These are phyloP conservation scores for Eimeria sp. DNA, from an alignment of 169 alveolate species.

Conservation along the genomic window DNA sequence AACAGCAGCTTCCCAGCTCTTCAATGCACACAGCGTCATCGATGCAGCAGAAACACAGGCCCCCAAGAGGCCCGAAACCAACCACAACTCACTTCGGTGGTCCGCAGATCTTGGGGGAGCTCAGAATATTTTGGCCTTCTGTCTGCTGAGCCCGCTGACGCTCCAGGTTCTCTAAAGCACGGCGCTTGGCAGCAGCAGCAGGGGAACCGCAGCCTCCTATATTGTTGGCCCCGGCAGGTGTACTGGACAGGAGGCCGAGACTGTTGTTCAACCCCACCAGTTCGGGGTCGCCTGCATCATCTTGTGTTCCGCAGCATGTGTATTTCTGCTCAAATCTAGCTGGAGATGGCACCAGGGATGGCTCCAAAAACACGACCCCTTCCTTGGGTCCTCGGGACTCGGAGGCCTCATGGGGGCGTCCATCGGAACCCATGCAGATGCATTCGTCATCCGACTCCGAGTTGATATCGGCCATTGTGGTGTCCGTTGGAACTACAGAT, in stretches of 20 bases:
- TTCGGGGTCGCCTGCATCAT: background rate
- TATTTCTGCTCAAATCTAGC: background rate
- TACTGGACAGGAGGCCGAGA: background rate
- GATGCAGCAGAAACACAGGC: too few species aligned
- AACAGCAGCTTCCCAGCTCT: too few species aligned
- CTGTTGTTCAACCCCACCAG: background rate
- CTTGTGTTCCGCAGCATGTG: background rate
- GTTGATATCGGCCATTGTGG: background rate
- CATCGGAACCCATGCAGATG: background rate
- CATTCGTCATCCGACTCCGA: background rate
- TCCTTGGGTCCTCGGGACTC: background rate
- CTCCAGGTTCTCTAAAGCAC: slow-evolving; percentile 28
- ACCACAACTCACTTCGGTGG: background rate
- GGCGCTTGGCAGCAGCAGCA: slow-evolving; percentile 55
- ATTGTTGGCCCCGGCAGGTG: background rate
- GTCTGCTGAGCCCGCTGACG: background rate
- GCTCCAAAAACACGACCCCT: background rate
- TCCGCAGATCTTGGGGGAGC: background rate
- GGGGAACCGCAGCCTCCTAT: slow-evolving; percentile 41
- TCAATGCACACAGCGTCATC: too few species aligned
- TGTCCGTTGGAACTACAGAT: too few species aligned
- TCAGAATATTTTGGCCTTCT: background rate
- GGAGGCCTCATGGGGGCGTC: background rate
- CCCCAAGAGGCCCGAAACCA: too few species aligned
- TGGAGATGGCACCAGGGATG: background rate